Evolutionary conservation across 2,329 filamentous ascomycete genomes (phyloP).

Genomic region (Aspergillus brasiliensis): DNA sequence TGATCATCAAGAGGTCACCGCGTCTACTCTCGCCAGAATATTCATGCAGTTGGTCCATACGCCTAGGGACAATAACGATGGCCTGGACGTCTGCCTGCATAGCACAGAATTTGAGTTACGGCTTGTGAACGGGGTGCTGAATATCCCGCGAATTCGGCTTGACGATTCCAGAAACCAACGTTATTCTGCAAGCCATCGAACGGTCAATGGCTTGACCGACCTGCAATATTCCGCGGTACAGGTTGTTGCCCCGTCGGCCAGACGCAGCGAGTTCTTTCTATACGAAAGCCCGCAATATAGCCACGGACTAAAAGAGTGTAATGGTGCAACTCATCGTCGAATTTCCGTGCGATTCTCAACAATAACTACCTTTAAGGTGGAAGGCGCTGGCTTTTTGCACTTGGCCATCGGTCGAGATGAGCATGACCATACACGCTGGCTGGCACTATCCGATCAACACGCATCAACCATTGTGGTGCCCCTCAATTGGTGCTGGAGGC

Average conservation of each 20-base stretch:
- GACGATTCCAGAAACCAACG: not conserved
- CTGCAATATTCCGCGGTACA: not conserved
- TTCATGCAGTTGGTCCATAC: not conserved
- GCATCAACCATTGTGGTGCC: not conserved
- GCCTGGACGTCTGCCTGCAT: not conserved
- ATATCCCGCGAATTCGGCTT: not conserved
- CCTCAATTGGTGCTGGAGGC: not conserved
- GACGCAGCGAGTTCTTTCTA: not conserved
- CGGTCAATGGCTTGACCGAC: not conserved
- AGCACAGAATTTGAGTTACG: not conserved
- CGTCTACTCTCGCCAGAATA: not conserved
- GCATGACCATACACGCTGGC: not conserved
- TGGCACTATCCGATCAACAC: not conserved
- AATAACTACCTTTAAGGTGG: not conserved
- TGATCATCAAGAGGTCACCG: not conserved
- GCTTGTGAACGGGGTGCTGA: not conserved
- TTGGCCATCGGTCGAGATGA: not conserved
- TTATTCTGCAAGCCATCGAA: not conserved
- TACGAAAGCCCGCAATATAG: not conserved
- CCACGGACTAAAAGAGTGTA: too few relatives aligned
- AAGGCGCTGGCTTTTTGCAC: slow-evolving; percentile 1
- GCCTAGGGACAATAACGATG: not conserved
- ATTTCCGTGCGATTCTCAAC: not conserved
- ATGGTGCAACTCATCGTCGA: not conserved
- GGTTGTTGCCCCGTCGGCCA: not conserved